These are phyloP conservation scores for Tetrahymena malaccensis DNA, from an alignment of 73 alveolate species.

Conservation along the genomic window DNA sequence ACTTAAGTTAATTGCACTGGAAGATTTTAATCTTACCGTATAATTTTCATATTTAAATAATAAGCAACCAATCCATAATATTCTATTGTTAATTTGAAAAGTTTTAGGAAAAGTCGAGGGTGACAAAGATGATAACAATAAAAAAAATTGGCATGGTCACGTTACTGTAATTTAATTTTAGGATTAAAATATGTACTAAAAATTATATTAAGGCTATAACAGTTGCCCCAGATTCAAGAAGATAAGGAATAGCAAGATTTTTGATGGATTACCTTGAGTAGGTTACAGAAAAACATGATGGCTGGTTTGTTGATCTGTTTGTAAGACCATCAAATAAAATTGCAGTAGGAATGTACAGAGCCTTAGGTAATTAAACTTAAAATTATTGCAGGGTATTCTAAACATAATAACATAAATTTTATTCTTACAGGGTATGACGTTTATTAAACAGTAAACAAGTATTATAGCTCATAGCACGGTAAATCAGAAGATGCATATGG, in stretches of 20 bases:
- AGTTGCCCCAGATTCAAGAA: conserved; percentile 95
- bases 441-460: conserved; percentile 75
- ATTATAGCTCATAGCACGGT: conserved; percentile 81
- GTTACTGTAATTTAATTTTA: conserved; percentile 44
- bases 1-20: conserved; percentile 79
- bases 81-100: neutral
- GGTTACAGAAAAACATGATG: conserved; percentile 88
- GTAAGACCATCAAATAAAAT: conserved; percentile 91
- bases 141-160: conserved; percentile 97
- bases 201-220: conserved; percentile 74
- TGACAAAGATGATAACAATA: conserved; percentile 71
- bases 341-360: conserved; percentile 89
- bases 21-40: conserved; percentile 82
- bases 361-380: conserved; percentile 8
- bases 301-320: conserved; percentile 93
- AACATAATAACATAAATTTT: neutral
- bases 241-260: conserved; percentile 95
- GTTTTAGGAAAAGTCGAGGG: conserved; percentile 97
- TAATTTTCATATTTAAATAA: neutral
- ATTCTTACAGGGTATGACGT: conserved; percentile 65
- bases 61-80: no score
- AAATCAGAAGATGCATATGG: conserved; percentile 88
- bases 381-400: neutral
- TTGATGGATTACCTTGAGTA: conserved; percentile 94
- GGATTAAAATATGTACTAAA: neutral